Evolutionary conservation across 345 rosid genomes (phyloP).

Genomic region (Populus euphratica): DNA sequence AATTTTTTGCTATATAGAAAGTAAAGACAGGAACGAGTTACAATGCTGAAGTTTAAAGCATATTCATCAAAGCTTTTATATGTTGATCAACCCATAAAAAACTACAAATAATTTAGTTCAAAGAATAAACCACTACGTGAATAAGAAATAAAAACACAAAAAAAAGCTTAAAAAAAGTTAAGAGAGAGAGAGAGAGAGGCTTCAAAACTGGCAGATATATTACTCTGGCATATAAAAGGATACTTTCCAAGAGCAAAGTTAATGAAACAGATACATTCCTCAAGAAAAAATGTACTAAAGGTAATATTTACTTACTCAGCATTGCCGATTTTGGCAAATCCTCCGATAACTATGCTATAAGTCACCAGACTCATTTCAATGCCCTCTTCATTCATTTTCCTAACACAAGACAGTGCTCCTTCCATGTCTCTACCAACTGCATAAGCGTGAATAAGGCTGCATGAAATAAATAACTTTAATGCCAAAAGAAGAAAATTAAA

Average conservation of each 20-base stretch:
- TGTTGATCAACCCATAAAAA: neutral
- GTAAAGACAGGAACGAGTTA: neutral
- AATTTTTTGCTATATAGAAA: neutral
- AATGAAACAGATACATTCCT: neutral
- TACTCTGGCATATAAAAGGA: neutral
- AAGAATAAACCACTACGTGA: neutral
- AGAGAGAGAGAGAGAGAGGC: neutral
- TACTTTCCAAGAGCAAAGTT: neutral
- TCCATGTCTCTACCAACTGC: slow-evolving; percentile 99
- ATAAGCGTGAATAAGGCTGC: slow-evolving; percentile 99
- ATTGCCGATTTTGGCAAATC: slow-evolving; percentile 77
- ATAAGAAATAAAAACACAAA: neutral
- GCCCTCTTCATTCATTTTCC: slow-evolving; percentile 93
- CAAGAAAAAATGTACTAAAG: neutral
- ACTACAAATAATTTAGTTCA: neutral
- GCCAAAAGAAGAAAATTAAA: slow-evolving; percentile 9
- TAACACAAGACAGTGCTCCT: slow-evolving; percentile 85
- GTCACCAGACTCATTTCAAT: slow-evolving; percentile 89
- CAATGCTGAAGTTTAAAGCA: neutral
- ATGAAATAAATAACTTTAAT: slow-evolving; percentile 50
- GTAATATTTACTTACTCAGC: slow-evolving; percentile 61
- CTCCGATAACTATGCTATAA: slow-evolving; percentile 69
- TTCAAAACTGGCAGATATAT: neutral
- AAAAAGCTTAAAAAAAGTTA: neutral
- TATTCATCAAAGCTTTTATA: neutral